These are phyloP conservation scores for Tricholomella constricta DNA, from an alignment of 768 basidiomycete genomes.

Conservation along the genomic window DNA sequence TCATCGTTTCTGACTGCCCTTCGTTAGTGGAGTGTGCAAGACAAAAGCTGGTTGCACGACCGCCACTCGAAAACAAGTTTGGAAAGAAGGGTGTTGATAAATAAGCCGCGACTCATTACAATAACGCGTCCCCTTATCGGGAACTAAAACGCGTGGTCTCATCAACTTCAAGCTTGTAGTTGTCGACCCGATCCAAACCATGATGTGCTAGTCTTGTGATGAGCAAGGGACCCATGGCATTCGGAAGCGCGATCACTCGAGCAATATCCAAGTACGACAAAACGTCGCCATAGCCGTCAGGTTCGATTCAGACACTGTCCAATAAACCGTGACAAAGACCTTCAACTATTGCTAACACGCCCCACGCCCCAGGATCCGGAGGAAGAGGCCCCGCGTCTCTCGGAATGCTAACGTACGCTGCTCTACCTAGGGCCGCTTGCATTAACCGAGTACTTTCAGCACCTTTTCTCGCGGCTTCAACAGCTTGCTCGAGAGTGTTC, in stretches of 20 bases:
- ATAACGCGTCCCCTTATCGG: background rate
- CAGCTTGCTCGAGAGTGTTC: conserved; percentile 30
- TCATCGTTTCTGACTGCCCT: background rate
- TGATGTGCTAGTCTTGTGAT: too few species aligned
- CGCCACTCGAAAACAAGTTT: background rate
- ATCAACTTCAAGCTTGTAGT: too few species aligned
- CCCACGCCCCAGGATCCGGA: conserved; percentile 62
- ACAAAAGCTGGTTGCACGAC: too few species aligned
- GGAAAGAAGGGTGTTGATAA: background rate
- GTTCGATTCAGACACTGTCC: background rate
- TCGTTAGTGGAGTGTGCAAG: too few species aligned
- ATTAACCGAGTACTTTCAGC: conserved; percentile 51
- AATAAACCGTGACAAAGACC: conserved; percentile 33
- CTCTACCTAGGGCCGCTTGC: conserved; percentile 49
- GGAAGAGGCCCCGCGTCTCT: conserved; percentile 30
- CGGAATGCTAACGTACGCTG: conserved; percentile 46
- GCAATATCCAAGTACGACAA: too few species aligned
- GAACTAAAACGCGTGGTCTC: too few species aligned
- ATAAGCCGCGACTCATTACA: background rate
- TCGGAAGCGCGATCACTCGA: too few species aligned
- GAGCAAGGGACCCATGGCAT: too few species aligned
- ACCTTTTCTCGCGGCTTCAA: conserved; percentile 39
- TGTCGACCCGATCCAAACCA: too few species aligned
- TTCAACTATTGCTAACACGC: conserved; percentile 43
- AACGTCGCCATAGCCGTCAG: too few species aligned